Base-by-base conservation (phyloP, 2,329 filamentous ascomycete species). In the Ophiostoma piceae region DNA sequence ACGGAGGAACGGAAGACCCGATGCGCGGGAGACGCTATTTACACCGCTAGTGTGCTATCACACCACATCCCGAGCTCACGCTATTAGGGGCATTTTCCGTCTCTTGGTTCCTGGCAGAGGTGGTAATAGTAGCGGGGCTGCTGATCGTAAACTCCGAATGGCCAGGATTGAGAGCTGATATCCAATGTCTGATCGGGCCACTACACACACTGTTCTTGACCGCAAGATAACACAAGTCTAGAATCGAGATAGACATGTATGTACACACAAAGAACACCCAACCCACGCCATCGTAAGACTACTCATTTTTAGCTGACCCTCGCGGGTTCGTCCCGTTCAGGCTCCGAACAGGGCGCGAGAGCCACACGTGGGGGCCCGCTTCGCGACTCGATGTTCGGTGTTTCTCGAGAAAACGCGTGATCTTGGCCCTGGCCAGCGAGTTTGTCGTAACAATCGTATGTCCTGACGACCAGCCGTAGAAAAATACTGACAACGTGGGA, bases 391-490 rank as follows among this genome's bases (percentile, higher is more conserved):
- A 67, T 8, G 67, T 69, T 39, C 71, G 71, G 67, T 68, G 62
- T 26, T 39, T 66, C 54, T 74, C 71, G 6, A 74, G 60, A 54
- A 74, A 68, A 3, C 68, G 70, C 5, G 67, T 43, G 64, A 94
- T 86, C 73, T 88, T 84, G 73, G 87, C 90, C 29, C 87, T 85
- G 64, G 90, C 87, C 1, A 85, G 85, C 29, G 85, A 83, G 76
- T 94, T 93, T 72, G 88, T 89, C 2, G 90, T 92, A 68, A 94
- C 79, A 0, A 90, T 93, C 1, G 88, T 90, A 35, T 85, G 76
- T 0, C 83, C 80, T 9, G 81, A 79, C 11, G 82, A 82, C 91
- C 91, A 94, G 19, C 90, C 90, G 75, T 88, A 88, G 68, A 90
- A 80, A 75, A 93, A 92, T 9, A 92, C 90, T 26, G 88, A 88